Evolutionary conservation across 1,139 yeast species (phyloP).

Genomic region (Hansenula lynferdii): DNA sequence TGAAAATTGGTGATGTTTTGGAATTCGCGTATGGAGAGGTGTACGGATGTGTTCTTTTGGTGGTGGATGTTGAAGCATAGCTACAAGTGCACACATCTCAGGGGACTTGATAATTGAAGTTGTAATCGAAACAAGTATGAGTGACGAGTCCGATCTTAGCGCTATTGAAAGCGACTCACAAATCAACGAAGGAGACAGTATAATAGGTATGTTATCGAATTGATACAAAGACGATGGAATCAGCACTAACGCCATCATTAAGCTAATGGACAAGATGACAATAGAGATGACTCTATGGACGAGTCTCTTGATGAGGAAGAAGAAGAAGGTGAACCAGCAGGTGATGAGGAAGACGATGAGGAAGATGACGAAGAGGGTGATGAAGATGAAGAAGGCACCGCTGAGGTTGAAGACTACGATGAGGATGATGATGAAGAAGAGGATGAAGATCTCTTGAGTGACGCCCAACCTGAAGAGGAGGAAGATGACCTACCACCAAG

Average conservation of each 20-base stretch:
- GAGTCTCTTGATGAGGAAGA: slow-evolving; percentile 10
- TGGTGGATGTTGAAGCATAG: no score
- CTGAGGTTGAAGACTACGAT: no score
- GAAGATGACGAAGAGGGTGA: slow-evolving; percentile 12
- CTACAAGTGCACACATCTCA: no score
- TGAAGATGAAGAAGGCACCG: slow-evolving; percentile 12
- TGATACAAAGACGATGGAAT: neutral
- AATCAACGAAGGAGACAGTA: no score
- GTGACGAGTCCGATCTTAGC: slow-evolving; percentile 8
- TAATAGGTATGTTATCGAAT: neutral
- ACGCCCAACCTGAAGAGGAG: slow-evolving; percentile 3
- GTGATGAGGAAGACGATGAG: slow-evolving; percentile 16
- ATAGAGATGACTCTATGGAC: neutral
- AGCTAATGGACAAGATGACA: slow-evolving; percentile 7
- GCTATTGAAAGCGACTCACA: slow-evolving; percentile 4
- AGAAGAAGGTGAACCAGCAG: no score
- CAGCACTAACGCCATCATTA: no score
- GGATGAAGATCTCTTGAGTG: slow-evolving; percentile 16
- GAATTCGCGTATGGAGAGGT: no score
- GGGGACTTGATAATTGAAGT: no score
- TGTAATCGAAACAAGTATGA: no score
- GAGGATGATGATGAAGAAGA: slow-evolving; percentile 15
- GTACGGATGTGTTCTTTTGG: neutral
- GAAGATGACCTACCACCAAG: slow-evolving; percentile 6
- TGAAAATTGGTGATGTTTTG: neutral